These are phyloP conservation scores for Cystofilobasidium bisporidii DNA, from an alignment of 768 basidiomycete species.

Conservation along the genomic window DNA sequence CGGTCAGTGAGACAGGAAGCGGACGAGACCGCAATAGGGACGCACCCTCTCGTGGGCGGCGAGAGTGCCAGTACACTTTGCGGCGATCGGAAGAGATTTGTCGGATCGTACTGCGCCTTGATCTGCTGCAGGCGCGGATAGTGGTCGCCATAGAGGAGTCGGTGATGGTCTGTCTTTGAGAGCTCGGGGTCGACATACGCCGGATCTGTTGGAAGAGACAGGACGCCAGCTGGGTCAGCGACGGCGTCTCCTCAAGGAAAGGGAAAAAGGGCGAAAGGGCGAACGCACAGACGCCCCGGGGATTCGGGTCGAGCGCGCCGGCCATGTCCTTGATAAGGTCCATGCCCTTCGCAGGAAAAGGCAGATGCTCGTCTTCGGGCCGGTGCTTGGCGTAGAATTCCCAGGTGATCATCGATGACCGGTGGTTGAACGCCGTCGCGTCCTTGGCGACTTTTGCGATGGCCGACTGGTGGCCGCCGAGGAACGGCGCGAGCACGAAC, in stretches of 20 bases:
- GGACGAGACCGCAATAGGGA: too few relatives aligned
- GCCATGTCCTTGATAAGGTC: too few relatives aligned
- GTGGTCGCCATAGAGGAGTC: constrained; percentile 19
- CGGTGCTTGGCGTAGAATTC: constrained; percentile 25
- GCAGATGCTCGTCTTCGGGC: constrained; percentile 1
- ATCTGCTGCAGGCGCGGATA: constrained; percentile 20
- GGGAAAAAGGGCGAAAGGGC: neutral
- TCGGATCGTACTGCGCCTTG: constrained; percentile 19
- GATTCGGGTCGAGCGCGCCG: neutral
- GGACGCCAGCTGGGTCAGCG: too few relatives aligned
- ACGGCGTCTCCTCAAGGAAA: too few relatives aligned
- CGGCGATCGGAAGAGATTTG: constrained; percentile 20
- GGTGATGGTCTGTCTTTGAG: constrained; percentile 11
- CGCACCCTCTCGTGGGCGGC: too few relatives aligned
- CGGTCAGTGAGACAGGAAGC: too few relatives aligned
- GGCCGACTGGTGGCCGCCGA: constrained; percentile 15
- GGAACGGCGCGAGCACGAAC: constrained; percentile 27
- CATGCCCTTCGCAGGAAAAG: constrained; percentile 3
- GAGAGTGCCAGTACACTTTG: too few relatives aligned
- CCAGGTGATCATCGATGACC: constrained; percentile 23
- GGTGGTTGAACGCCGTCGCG: constrained; percentile 21
- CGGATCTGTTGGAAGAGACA: too few relatives aligned
- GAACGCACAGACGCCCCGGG: constrained; percentile 27
- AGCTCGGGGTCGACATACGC: constrained; percentile 25
- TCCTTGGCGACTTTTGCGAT: too few relatives aligned